A percentile compares a stretch with the other conserved stretches of the same genome.
These are phyloP conservation scores for Termitomyces bulborhizus DNA, from an alignment of 768 basidiomycete genomes.

Conservation along the genomic window DNA sequence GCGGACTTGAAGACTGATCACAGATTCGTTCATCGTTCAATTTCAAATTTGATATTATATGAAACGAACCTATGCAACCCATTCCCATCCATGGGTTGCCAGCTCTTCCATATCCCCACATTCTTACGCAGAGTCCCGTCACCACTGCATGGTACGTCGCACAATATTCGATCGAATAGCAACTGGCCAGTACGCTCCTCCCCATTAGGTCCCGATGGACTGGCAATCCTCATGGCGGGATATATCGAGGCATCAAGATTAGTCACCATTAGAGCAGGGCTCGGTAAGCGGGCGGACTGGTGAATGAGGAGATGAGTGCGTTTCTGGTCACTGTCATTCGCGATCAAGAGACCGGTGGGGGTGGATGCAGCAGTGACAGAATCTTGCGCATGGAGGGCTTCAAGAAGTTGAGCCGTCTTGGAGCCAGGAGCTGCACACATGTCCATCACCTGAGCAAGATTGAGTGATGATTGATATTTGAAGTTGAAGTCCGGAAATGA, in stretches of 20 bases:
- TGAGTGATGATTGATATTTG: conserved; percentile 1
- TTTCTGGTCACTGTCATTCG: conserved; percentile 93
- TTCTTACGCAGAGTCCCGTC: conserved; percentile 97
- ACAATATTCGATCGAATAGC: conserved; percentile 88
- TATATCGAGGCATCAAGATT: conserved; percentile 92
- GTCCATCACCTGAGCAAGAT: conserved; percentile 67
- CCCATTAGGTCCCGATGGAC: conserved; percentile 23
- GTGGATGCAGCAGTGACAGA: conserved; percentile 55
- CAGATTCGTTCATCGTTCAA: neutral
- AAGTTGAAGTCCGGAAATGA: neutral
- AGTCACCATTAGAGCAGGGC: conserved; percentile 89
- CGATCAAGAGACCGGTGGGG: conserved; percentile 83
- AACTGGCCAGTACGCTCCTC: conserved; percentile 42
- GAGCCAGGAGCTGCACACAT: conserved; percentile 99
- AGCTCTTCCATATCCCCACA: conserved; percentile 88
- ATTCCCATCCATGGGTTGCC: conserved; percentile 86
- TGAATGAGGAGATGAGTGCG: conserved; percentile 96
- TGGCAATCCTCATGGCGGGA: conserved; percentile 54
- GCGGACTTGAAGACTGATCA: conserved; percentile 75
- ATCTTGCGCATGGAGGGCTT: conserved; percentile 84
- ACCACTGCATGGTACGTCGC: conserved; percentile 97
- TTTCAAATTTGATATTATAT: neutral
- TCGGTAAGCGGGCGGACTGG: conserved; percentile 91
- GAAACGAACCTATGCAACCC: conserved; percentile 73
- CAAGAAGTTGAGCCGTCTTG: conserved; percentile 95